A percentile compares a stretch with the other conserved stretches of the same genome.
Evolutionary conservation across 129 eudicot species (phyloP).

Genomic region (Chrysanthemum makinoi): DNA sequence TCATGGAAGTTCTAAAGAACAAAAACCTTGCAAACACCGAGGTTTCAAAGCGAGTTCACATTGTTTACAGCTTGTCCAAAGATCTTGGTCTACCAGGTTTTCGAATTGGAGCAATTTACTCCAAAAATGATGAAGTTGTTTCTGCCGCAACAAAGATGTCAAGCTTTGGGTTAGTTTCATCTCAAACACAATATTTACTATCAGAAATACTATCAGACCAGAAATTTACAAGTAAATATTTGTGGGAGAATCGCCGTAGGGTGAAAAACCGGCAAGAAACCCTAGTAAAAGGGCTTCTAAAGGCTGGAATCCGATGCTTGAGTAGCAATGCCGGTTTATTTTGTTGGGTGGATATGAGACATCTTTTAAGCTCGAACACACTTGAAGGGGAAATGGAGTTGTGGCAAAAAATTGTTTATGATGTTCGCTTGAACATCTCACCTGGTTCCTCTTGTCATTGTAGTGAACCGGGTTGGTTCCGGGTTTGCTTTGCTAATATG

Average conservation of each 20-base stretch:
- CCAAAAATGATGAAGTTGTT: constrained; percentile 51
- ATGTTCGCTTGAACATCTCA: constrained; percentile 77
- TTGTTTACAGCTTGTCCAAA: constrained; percentile 77
- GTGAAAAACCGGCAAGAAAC: constrained; percentile 47
- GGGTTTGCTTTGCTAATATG: constrained; percentile 90
- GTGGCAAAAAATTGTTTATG: constrained; percentile 77
- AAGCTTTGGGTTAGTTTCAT: constrained; percentile 80
- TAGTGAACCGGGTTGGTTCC: constrained; percentile 88
- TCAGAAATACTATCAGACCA: constrained; percentile 71
- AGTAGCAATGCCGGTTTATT: constrained; percentile 73
- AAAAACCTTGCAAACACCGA: constrained; percentile 41
- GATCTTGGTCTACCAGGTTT: constrained; percentile 94
- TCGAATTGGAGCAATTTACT: constrained; percentile 86
- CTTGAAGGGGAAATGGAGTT: constrained; percentile 73
- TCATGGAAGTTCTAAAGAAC: constrained; percentile 54
- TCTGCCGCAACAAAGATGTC: constrained; percentile 93
- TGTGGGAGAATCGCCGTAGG: constrained; percentile 58
- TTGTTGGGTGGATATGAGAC: constrained; percentile 97
- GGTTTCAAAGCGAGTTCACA: constrained; percentile 64
- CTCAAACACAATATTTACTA: constrained; percentile 83
- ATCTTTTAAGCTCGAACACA: constrained; percentile 50
- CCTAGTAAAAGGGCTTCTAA: constrained; percentile 60
- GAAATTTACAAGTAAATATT: constrained; percentile 49
- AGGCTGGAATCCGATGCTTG: constrained; percentile 61
- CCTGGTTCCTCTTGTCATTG: constrained; percentile 98